Percentiles rank a stretch among this genome's conserved stretches.
phyloP scores from a whole-genome alignment of 331 rosid genomes.

The Quercus tomentella region DNA sequence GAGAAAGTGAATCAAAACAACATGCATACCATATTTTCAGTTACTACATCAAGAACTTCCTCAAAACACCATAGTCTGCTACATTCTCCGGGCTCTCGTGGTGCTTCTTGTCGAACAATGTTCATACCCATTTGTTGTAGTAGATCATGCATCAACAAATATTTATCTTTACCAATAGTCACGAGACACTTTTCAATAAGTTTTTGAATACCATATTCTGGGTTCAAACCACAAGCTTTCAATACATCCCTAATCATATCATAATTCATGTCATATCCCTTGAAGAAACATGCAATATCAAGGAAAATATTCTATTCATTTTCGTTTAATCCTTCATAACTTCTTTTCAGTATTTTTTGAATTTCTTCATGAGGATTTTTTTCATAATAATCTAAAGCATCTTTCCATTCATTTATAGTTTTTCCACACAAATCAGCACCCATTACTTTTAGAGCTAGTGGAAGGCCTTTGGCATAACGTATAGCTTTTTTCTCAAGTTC shows the following conservation, averaged over 20 bases:
- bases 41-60: not conserved
- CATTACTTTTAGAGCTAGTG: no score
- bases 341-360: not conserved
- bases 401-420: not conserved
- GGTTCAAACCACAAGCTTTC: no score
- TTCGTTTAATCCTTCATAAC: not conserved
- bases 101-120: not conserved
- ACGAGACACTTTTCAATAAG: no score
- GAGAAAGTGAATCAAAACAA: no score
- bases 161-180: no score
- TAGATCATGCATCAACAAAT: not conserved
- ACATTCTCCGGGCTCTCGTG: not conserved
- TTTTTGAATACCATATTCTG: no score
- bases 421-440: not conserved
- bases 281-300: no score
- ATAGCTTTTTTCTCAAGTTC: rapidly evolving
- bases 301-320: no score
- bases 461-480: no score
- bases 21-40: no score
- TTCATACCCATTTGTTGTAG: not conserved
- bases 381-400: not conserved
- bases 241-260: not conserved
- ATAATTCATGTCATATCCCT: no score
- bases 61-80: not conserved
- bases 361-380: not conserved